A percentile compares a stretch with the other conserved stretches of the same genome.
Evolutionary conservation across 2,329 filamentous ascomycete species (phyloP).

Genomic region (Hortaea sp.): DNA sequence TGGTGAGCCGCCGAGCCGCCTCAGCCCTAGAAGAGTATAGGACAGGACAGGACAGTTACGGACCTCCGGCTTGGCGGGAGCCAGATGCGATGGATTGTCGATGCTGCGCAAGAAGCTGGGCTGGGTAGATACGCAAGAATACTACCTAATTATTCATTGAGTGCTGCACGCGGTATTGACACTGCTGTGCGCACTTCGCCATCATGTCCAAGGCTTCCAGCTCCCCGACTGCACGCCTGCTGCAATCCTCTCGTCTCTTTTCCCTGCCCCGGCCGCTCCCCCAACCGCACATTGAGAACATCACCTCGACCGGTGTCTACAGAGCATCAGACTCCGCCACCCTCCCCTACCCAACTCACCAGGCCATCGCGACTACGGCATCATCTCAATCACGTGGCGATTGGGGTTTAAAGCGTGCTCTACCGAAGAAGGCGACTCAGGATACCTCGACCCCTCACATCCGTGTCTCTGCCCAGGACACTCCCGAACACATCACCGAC

Average conservation of each 20-base stretch:
- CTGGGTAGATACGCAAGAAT: background rate
- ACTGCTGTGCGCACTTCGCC: background rate
- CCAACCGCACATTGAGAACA: constrained; percentile 38
- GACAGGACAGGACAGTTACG: too few species aligned
- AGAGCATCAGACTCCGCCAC: constrained; percentile 61
- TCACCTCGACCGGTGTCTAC: constrained; percentile 39
- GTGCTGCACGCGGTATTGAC: background rate
- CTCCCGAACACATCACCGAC: constrained; percentile 79
- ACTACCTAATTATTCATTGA: background rate
- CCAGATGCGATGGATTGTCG: background rate
- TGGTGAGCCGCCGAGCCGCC: too few species aligned
- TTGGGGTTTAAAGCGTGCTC: constrained; percentile 81
- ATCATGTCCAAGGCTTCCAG: constrained; percentile 28
- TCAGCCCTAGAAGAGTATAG: too few species aligned
- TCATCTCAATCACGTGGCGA: constrained; percentile 68
- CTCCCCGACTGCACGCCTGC: constrained; percentile 56
- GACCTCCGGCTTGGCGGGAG: background rate
- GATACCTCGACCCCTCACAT: constrained; percentile 62
- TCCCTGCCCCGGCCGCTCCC: constrained; percentile 70
- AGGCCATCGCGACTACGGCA: constrained; percentile 68
- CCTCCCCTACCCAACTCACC: constrained; percentile 66
- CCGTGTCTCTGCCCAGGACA: constrained; percentile 69
- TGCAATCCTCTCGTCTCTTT: constrained; percentile 84
- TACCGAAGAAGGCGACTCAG: constrained; percentile 67
- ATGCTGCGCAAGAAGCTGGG: background rate